phyloP scores from a whole-genome alignment of 164 flowering plant species.

The Taxillus chinensis region DNA sequence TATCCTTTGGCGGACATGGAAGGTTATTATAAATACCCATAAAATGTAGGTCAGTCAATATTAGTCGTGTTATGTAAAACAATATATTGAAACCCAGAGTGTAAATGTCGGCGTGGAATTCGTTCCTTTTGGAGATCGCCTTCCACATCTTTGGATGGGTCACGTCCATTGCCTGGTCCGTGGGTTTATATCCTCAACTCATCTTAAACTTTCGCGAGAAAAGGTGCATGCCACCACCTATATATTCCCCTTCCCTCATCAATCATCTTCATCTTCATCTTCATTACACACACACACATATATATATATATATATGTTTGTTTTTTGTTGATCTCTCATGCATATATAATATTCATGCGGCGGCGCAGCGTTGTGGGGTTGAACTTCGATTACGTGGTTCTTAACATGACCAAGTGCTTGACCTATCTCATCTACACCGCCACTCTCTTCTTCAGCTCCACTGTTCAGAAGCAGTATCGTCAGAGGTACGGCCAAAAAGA shows the following conservation, averaged over 20 bases:
- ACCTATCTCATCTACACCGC: slow-evolving; percentile 82
- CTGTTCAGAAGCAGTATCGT: slow-evolving; percentile 61
- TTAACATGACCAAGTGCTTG: slow-evolving; percentile 82
- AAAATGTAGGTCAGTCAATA: no score
- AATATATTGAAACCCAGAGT: no score
- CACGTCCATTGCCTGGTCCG: slow-evolving; percentile 77
- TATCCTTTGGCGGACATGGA: no score
- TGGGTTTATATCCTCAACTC: slow-evolving; percentile 90
- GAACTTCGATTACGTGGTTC: slow-evolving; percentile 75
- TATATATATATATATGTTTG: no score
- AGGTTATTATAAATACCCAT: no score
- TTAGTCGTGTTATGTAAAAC: no score
- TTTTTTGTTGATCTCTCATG: no score
- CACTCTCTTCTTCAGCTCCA: slow-evolving; percentile 67
- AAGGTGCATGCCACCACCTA: no score
- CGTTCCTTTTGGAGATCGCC: slow-evolving; percentile 46
- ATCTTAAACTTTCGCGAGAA: slow-evolving; percentile 68
- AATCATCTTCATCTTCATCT: no score
- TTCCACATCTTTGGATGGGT: slow-evolving; percentile 73
- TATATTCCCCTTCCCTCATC: no score
- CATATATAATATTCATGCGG: background rate
- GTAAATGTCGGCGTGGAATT: slow-evolving; percentile 66
- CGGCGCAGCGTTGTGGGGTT: slow-evolving; percentile 72
- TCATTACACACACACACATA: no score
- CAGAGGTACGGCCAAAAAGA: slow-evolving; percentile 54